Evolutionary conservation across 495 filamentous ascomycete genomes (phyloP).

Genomic region (Neurospora pannonica): DNA sequence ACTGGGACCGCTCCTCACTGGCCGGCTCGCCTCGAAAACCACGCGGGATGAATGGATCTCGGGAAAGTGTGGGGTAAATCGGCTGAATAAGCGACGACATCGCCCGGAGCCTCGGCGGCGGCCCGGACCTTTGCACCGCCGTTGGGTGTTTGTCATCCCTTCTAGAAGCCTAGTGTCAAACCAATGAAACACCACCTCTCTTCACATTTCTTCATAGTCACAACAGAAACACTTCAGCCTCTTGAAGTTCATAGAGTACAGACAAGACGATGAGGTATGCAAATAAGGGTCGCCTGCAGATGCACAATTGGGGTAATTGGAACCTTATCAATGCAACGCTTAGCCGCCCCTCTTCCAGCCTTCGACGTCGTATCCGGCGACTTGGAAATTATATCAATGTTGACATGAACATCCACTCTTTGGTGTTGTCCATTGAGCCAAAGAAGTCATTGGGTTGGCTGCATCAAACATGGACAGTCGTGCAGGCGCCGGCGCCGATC

Average conservation of each 20-base stretch:
- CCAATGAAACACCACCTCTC: not conserved
- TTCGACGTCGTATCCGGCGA: not conserved
- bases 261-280: not conserved
- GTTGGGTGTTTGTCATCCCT: not conserved
- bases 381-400: not conserved
- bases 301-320: not conserved
- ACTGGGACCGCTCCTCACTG: not conserved
- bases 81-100: not conserved
- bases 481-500: not conserved
- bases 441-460: not conserved
- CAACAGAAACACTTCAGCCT: not conserved
- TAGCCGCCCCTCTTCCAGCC: not conserved
- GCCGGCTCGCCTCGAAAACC: not conserved
- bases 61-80: conserved; percentile 5
- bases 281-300: not conserved
- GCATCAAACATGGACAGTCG: not conserved
- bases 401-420: not conserved
- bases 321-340: not conserved
- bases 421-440: not conserved
- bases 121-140: not conserved
- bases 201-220: not conserved
- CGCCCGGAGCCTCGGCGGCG: not conserved
- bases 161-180: not conserved
- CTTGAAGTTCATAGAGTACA: not conserved
- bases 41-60: conserved; percentile 1